Conservation (phyloP, 805 yeast genomes). For the Candida bentonensis region DNA sequence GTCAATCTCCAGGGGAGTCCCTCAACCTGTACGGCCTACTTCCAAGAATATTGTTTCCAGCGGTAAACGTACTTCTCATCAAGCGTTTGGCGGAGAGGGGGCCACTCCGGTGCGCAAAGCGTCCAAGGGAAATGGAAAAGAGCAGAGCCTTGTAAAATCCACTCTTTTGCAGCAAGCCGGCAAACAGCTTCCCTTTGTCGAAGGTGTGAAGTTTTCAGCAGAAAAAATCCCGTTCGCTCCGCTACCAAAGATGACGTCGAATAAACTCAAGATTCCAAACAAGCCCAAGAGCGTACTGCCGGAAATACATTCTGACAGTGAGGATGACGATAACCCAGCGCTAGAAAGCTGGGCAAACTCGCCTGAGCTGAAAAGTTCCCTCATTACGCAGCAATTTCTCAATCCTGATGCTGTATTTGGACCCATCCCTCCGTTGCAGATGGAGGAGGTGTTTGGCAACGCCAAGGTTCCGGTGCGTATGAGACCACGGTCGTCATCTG, state of each 20-base stretch:
- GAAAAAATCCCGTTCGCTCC: constrained; percentile 20
- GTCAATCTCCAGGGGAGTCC: too few relatives aligned
- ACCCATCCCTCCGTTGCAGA: constrained; percentile 50
- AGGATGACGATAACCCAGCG: constrained; percentile 33
- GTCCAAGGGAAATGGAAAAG: not conserved
- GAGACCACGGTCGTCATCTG: constrained; percentile 42
- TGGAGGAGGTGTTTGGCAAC: constrained; percentile 50
- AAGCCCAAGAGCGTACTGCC: not conserved
- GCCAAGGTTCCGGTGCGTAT: constrained; percentile 31
- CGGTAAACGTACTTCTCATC: not conserved
- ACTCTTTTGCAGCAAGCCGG: not conserved
- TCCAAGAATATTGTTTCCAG: too few relatives aligned
- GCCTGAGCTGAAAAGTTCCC: constrained; percentile 35
- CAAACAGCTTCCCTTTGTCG: constrained; percentile 15
- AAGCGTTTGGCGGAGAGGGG: not conserved
- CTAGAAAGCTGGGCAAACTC: constrained; percentile 51
- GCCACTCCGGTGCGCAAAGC: not conserved
- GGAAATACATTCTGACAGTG: constrained; percentile 1
- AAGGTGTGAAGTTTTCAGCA: constrained; percentile 21
- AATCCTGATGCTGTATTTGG: constrained; percentile 67
- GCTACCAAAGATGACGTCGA: not conserved
- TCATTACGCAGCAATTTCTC: constrained; percentile 33
- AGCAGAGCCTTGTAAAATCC: not conserved
- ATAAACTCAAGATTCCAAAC: not conserved
- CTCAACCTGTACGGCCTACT: too few relatives aligned